Base-by-base conservation (phyloP, 2,329 filamentous ascomycete species). In the Verticillium dahliae region DNA sequence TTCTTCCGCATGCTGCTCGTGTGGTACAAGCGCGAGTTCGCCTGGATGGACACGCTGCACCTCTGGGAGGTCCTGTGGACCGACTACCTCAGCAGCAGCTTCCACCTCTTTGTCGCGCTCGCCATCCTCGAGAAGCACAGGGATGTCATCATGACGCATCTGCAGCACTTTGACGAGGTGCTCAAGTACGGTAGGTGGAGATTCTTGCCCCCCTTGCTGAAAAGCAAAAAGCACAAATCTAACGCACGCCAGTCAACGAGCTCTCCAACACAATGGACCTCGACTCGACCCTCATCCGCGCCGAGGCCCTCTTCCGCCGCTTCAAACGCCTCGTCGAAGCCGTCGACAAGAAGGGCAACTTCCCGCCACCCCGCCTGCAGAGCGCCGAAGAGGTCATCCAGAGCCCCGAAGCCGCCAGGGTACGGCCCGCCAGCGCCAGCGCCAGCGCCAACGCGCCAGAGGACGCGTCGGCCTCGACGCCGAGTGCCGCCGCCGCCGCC, bases 1-100 rank as follows among this genome's bases (percentile, higher is more conserved):
- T 98, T 99, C 81, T 99, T 98, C 85, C 90, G 95, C 63, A 98
- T 98, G 95, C 82, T 99, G 38, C 82, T 99, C 1, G 95, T 99
- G 10, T 99, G 95, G 95, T 99, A 95, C 76, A 99, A 99, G 80
- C 89, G 95, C 57, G 95, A 99, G 75, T 99, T 99, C 69, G 84
- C 87, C 67, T 99, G 94, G 91, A 74, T 83, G 57, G 92, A 98
- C 70, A 86, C 97, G 11, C 78, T 98, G 38, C 85, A 90, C 18
- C 79, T 99, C 4, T 99, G 95, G 95, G 95, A 99, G 75, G 82
- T 85, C 0, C 78, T 98, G 2, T 99, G 96, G 95, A 98, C 95
- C 1, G 95, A 99, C 73, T 95, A 89, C 68, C 76, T 92, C 63
- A 93, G 85, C 70, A 90, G 90, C 68, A 92, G 91, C 71, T 99